Evolutionary conservation across 2,329 filamentous ascomycete species (phyloP), one percentile per base, ranked within the genome.

Genomic region (Akanthomyces dipterigenus): DNA sequence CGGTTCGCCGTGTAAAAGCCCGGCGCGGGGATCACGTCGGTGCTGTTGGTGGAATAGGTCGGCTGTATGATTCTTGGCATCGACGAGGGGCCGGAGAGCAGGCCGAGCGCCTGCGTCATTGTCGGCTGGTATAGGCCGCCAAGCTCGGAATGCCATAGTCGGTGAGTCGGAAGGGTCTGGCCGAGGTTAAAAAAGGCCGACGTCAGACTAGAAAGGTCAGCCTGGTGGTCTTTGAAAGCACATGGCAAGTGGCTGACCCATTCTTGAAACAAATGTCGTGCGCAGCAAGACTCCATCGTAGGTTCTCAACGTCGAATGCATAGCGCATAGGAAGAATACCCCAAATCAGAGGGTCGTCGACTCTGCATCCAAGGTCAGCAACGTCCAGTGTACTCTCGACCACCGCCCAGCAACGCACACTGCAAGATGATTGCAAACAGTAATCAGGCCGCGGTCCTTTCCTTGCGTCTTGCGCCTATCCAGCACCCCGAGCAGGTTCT

Each of bases 321-420:
- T 95, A 91, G 55, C 83, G 81, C 50, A 90, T 73, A 1, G 95
- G 95, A 4, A 99, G 78, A 40, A 91, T 85, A 20, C 93, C 95
- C 93, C 93, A 99, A 67, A 97, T 87, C 62, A 98, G 77, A 28
- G 95, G 95, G 76, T 99, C 95, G 75, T 99, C 95, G 68, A 98
- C 78, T 63, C 93, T 97, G 72, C 40, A 22, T n/a, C 55, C 20
- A 61, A 22, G 24, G 61, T 69, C 28, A 55, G 50, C 55, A 20
- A 34, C 31, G 40, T 20, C 40, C 28, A 48, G 67, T 64, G 22
- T 38, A 20, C 14, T 11, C 36, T 43, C 20, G 38, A 8, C 9
- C 38, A 18, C 16, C 20, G 12, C 36, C 12, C 7, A 46, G 22
- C n/a, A 62, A 65, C 70, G 63, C 71, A 77, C 76, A 77, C 75